These are phyloP conservation scores for Penicillium hordei DNA, from an alignment of 2,329 filamentous ascomycete genomes.

Conservation along the genomic window DNA sequence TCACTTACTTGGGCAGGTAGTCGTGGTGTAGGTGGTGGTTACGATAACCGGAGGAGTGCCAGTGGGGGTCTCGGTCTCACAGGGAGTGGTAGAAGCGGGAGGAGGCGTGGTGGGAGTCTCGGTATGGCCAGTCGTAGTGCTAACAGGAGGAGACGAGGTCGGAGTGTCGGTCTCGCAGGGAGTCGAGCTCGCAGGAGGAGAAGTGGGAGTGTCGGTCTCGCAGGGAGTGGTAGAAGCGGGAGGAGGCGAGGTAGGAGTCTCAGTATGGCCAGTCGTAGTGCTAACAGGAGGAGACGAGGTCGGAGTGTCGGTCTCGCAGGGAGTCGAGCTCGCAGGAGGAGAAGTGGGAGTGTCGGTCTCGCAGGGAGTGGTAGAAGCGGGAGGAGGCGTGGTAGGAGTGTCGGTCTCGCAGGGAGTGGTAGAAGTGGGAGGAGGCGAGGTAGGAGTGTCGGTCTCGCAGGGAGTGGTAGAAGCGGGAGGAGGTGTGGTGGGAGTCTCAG, in stretches of 20 bases:
- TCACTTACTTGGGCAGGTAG: conserved; percentile 32
- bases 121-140: conserved; percentile 4
- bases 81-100: conserved; percentile 2
- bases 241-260: no score
- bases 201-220: background rate
- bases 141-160: background rate
- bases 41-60: conserved; percentile 16
- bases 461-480: no score
- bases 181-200: conserved; percentile 5
- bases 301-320: no score
- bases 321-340: no score
- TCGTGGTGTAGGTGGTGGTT: conserved; percentile 28
- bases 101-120: conserved; percentile 6
- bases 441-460: no score
- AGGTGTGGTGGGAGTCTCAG: no score
- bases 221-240: no score
- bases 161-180: conserved; percentile 11
- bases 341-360: no score
- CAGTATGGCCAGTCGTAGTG: no score
- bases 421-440: no score
- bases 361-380: no score
- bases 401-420: conserved; percentile 6
- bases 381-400: conserved; percentile 4
- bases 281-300: no score
- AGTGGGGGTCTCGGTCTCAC: conserved; percentile 3